These are phyloP conservation scores for Colletotrichum sp. DNA, from an alignment of 2,329 filamentous ascomycete species.

Conservation along the genomic window DNA sequence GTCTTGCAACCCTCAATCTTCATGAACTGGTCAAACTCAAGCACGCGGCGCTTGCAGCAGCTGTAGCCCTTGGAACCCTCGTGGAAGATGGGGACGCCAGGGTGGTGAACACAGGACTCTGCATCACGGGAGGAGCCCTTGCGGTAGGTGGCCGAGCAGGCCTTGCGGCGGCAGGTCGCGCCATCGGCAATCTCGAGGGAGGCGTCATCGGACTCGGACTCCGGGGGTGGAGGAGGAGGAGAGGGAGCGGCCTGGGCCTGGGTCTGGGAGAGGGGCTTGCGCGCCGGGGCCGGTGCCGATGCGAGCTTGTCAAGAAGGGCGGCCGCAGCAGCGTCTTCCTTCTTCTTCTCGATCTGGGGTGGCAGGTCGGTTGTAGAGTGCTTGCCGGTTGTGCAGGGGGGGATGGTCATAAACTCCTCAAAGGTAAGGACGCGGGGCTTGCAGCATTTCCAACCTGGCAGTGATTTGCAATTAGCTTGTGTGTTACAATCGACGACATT, in stretches of 20 bases:
- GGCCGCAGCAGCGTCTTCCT: conserved; percentile 26
- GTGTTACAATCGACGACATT: background rate
- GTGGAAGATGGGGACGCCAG: conserved; percentile 91
- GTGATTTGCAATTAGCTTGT: conserved; percentile 17
- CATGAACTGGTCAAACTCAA: conserved; percentile 98
- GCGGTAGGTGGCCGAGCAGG: conserved; percentile 72
- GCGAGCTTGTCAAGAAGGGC: conserved; percentile 46
- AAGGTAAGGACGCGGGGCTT: conserved; percentile 96
- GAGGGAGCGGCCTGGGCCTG: conserved; percentile 49
- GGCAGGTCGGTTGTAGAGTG: conserved; percentile 85
- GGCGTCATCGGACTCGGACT: conserved; percentile 89
- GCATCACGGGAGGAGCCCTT: conserved; percentile 64
- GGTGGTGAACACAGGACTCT: conserved; percentile 87
- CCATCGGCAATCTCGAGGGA: conserved; percentile 74
- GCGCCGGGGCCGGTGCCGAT: conserved; percentile 43
- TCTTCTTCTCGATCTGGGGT: conserved; percentile 65
- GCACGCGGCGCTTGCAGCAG: conserved; percentile 92
- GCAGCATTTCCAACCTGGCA: conserved; percentile 95
- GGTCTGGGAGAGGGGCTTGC: conserved; percentile 41
- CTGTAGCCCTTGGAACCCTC: conserved; percentile 98
- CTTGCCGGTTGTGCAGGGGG: conserved; percentile 90
- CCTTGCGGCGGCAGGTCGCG: conserved; percentile 77
- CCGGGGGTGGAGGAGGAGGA: conserved; percentile 67
- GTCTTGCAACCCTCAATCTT: conserved; percentile 91
- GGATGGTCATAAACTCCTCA: conserved; percentile 94